Conservation (phyloP, 2,329 filamentous ascomycete genomes). For the Elsinoe batatas region DNA sequence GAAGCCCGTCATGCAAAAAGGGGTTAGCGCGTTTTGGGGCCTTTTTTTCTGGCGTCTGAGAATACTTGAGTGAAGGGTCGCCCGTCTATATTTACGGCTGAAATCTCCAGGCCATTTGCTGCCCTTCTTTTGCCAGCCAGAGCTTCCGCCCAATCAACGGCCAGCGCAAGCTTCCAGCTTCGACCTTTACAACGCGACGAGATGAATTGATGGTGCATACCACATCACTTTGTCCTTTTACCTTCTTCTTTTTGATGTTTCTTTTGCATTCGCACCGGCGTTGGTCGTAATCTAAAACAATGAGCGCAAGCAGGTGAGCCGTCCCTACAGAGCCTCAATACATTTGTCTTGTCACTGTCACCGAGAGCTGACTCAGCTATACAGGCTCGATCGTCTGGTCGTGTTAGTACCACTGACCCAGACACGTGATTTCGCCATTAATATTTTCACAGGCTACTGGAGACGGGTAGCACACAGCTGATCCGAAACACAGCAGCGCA, state of each 20-base stretch:
- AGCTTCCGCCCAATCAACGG: not conserved
- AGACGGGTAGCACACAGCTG: constrained; percentile 91
- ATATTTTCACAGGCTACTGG: constrained; percentile 59
- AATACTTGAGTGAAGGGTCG: not conserved
- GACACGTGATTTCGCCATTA: constrained; percentile 4
- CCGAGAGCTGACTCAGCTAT: constrained; percentile 14
- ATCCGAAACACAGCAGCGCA: constrained; percentile 96
- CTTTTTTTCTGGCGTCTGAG: not conserved
- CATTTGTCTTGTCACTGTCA: constrained; percentile 7
- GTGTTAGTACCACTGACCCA: constrained; percentile 17
- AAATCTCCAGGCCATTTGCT: not conserved
- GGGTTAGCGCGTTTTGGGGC: constrained; percentile 4
- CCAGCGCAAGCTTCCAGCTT: not conserved
- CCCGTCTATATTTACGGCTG: constrained; percentile 4
- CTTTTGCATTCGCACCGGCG: constrained; percentile 6
- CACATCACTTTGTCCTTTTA: not conserved
- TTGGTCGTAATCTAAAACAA: constrained; percentile 15
- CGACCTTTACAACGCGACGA: not conserved
- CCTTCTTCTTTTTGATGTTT: not conserved
- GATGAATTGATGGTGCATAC: constrained; percentile 1
- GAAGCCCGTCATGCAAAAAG: not conserved
- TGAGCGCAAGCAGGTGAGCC: constrained; percentile 18
- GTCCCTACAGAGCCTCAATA: constrained; percentile 5
- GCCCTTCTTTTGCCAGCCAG: not conserved
- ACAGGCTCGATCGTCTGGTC: constrained; percentile 33